A percentile compares a stretch with the other conserved stretches of the same genome.
phyloP scores from a whole-genome alignment of 495 filamentous ascomycete genomes.

The Daldinia grandis region DNA sequence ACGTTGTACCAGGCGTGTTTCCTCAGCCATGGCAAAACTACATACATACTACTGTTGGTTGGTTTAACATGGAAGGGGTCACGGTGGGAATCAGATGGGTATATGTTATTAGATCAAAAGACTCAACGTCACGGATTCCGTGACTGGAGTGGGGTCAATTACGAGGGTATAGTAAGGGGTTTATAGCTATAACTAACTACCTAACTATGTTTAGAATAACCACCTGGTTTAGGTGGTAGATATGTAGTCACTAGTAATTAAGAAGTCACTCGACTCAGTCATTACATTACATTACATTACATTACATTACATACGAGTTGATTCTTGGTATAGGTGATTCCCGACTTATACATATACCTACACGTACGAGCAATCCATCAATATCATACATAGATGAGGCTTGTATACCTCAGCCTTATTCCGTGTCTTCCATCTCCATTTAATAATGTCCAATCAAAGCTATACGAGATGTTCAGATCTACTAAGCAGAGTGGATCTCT shows the following conservation, averaged over 20 bases:
- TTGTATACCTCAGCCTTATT: background rate
- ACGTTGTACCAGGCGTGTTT: background rate
- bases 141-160: background rate
- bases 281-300: too few species aligned
- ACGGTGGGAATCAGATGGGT: background rate
- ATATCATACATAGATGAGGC: background rate
- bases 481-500: slow-evolving; percentile 1
- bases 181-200: too few species aligned
- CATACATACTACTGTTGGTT: background rate
- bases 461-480: slow-evolving; percentile 4
- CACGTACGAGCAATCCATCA: background rate
- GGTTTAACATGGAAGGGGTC: background rate
- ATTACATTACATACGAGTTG: too few species aligned
- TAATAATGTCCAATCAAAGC: slow-evolving; percentile 7
- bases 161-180: background rate
- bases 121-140: background rate
- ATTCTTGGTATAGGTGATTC: background rate
- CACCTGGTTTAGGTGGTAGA: too few species aligned
- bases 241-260: too few species aligned
- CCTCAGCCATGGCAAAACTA: background rate
- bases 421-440: background rate
- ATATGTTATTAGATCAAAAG: background rate
- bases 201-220: too few species aligned
- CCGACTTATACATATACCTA: background rate
- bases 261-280: too few species aligned